Evolutionary conservation across 805 yeast genomes (phyloP), one percentile per base, ranked within the genome.

Genomic region (Pichia exigua): DNA sequence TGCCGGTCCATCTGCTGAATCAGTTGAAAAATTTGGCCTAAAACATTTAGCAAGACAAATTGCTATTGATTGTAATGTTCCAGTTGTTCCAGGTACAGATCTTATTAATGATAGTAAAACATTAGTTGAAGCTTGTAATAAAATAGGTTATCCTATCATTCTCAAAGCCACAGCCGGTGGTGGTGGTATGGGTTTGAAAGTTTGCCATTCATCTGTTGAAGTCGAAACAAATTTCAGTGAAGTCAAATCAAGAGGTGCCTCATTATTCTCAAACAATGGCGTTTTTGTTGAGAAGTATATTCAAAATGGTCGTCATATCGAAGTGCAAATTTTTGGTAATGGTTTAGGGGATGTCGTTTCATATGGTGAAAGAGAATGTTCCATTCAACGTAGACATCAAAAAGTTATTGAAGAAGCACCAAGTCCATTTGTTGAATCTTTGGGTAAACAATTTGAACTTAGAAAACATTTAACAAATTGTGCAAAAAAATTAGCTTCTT

Each of bases 361-460:
- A 1, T 61, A 55, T 46, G 66, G 65, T 27, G 67, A 63, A 52
- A 58, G 67, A 42, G 67, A 64, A 44, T 64, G 67, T 49, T 63
- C 67, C 3, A 58, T 64, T 38, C 67, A 64, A 50, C 61, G 67
- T 50, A 61, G 67, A 49, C 67, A 64, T 50, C 67, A 64, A 48
- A 64, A 64, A 43, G 65, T 64, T 21, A 58, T 64, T 41, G 67
- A 64, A 51, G 67, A 63, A 48, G 47, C 65, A 3, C 67, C 67
- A 20, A 59, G 64, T 55, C 65, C 66, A 13, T 62, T 62, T 48
- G 56, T 60, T 21, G 42, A 45, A 17, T 41, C 45, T 20, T 50
- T 53, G 13, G 54, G 51, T 13, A 32, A 43, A 17, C 41, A 53
- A 18, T 35, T 44, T 17, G 48, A 42, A 5, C 42, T 63, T 13